These are phyloP conservation scores for Oryza brachyantha DNA, from an alignment of 176 grass and related monocot genomes.

Conservation along the genomic window DNA sequence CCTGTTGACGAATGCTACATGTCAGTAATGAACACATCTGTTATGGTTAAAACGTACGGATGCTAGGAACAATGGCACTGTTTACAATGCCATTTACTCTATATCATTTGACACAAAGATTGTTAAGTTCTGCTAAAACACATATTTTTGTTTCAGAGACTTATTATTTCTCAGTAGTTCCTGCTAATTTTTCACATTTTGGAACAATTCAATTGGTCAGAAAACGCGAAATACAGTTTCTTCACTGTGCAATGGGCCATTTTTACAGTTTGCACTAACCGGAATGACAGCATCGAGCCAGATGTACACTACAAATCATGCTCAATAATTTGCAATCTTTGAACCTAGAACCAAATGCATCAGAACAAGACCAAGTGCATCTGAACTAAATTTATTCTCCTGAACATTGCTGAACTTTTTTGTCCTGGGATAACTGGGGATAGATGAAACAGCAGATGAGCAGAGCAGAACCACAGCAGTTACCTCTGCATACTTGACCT, in stretches of 20 bases:
- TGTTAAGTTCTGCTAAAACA: neutral
- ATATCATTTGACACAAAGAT: neutral
- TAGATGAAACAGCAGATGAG: constrained; percentile 3
- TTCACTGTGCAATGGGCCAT: neutral
- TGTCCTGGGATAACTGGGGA: neutral
- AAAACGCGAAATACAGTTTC: neutral
- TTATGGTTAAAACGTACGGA: neutral
- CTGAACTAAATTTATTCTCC: neutral
- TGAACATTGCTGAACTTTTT: neutral
- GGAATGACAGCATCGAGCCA: neutral
- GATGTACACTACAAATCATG: neutral
- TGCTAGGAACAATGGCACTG: neutral
- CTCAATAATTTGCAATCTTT: neutral
- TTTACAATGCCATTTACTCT: neutral
- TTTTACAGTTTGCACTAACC: neutral
- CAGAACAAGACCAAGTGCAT: neutral
- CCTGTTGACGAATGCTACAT: constrained; percentile 25
- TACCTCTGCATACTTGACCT: constrained; percentile 62
- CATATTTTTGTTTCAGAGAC: neutral
- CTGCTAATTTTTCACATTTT: neutral
- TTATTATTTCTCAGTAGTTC: neutral
- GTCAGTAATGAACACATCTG: neutral
- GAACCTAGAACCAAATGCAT: neutral
- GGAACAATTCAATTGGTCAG: neutral
- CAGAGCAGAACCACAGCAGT: neutral